A percentile compares a stretch with the other conserved stretches of the same genome.
phyloP scores from a whole-genome alignment of 371 early-diverging fungal species.

The Chytridiales sp. region DNA sequence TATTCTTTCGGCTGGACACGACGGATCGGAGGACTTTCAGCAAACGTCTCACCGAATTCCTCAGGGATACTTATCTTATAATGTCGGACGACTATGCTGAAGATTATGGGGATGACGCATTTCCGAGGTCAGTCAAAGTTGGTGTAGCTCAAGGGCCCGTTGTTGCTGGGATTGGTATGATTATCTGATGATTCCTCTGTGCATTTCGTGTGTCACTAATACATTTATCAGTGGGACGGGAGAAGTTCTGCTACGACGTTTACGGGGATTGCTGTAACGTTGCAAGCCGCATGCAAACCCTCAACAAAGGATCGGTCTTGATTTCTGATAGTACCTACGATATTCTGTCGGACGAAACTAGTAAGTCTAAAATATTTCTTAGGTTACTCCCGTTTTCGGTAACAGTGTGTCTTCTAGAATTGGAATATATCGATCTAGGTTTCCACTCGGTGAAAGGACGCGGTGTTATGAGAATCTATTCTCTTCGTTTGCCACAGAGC shows the following conservation, averaged over 20 bases:
- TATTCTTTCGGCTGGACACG: no score
- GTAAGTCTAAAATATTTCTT: neutral
- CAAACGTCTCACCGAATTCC: no score
- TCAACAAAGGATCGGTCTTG: neutral
- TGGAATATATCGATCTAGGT: neutral
- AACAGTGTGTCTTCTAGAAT: neutral
- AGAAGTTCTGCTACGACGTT: slow-evolving; percentile 10
- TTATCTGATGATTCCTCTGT: no score
- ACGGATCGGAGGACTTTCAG: no score
- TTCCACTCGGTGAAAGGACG: slow-evolving; percentile 7
- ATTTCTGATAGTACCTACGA: neutral
- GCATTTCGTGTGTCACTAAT: no score
- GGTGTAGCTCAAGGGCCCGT: slow-evolving; percentile 7
- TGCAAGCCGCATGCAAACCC: slow-evolving; percentile 10
- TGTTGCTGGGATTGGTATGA: slow-evolving; percentile 10
- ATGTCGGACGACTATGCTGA: no score
- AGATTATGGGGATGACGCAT: no score
- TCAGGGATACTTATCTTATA: no score
- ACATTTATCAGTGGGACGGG: slow-evolving; percentile 5
- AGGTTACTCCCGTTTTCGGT: neutral
- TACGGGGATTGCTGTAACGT: slow-evolving; percentile 11
- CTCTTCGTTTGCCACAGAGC: no score
- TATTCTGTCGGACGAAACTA: neutral
- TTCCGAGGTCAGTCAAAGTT: neutral
- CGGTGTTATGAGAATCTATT: slow-evolving; percentile 8